Evolutionary conservation across 371 early-diverging fungal species (phyloP), one percentile per base, ranked within the genome.

Genomic region (Rhizopus delemar): DNA sequence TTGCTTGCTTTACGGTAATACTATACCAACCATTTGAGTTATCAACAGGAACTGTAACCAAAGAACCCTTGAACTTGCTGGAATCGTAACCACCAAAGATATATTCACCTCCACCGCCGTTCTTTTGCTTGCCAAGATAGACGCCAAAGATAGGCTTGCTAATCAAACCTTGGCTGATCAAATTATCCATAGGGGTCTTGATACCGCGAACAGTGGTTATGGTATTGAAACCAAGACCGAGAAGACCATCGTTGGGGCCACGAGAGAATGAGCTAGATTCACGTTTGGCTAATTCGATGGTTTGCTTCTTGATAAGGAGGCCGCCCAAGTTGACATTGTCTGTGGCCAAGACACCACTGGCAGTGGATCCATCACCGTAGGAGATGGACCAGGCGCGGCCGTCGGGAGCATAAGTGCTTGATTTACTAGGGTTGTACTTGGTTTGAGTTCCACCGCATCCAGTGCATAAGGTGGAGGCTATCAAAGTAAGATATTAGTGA

Each of bases 311-410:
- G 49, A 68, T 62, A 13, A 52, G 46, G 41, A 74, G 57, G 46
- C 64, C 70, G 5, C 74, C 74, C 38, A 73, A 51, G 28, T 53
- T 63, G 13, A 73, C 56, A 0, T 50, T 65, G 31, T 73, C 74
- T 5, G 34, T 56, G 6, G 56, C 74, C 46, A 73, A 57, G 43
- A 67, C 41, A 56, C 74, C 74, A n/a, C 62, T 62, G 6, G 81
- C 76, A 12, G 56, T 59, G n/a, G 76, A 75, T 0, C 69, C 83
- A 28, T 78, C 76, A 32, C 85, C 85, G 43, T 84, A 84, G 52
- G 56, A 57, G 46, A 84, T 84, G 7, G 63, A 56, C 67, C 81
- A 84, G 41, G 62, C 54, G 12, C 70, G 68, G 33, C 71, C 77
- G 22, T 75, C 69, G 43, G 66, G 63, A 45, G 66, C 49, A 51